Evolutionary conservation across 1,284 basidiomycete genomes (phyloP), one percentile per base, ranked within the genome.

Genomic region (Cutaneotrichosporon cyanovorans): DNA sequence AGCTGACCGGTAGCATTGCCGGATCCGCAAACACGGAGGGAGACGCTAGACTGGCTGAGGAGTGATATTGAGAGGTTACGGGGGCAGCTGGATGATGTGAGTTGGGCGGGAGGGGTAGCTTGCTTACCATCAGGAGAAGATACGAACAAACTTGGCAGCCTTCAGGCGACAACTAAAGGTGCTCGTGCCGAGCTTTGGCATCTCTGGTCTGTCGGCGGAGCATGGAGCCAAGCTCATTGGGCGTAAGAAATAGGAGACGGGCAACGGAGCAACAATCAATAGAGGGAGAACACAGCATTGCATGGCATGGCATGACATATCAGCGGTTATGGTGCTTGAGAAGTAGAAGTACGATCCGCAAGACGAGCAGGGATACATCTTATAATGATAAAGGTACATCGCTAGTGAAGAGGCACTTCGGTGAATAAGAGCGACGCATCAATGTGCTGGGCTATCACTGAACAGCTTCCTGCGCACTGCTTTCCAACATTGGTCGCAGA

Each of bases 1-100:
- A 11, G 37, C 45, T 48, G 8, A 45, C 42, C 5, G n/a, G 20
- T 47, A 72, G 70, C 69, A n/a, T 44, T 72, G 5, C 69, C 68
- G 8, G 68, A 70, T 45, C 44, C 61, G 1, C 42, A 51, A 9
- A 68, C 64, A 2, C 56, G 70, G 15, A 38, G 70, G 32, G 70
- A 72, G 47, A 71, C 70, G 28, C 57, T 72, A 21, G 62, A 72
- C 56, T 71, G 61, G 58, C 50, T 72, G 10, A 50, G 70, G 40
- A 45, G 48, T 2, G 70, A 72, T 40, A 43, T 72, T 12, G 66
- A 69, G 50, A 51, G 64, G 36, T 40, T 72, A 9, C 46, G 54
- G 15, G 43, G 45, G 8, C 60, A 62, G 22, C 56, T 58, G 4
- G 63, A 68, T 48, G 46, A 70, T 10, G 69, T 69, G 37, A 45